phyloP scores from a whole-genome alignment of 2,329 filamentous ascomycete genomes.

The Phaeomoniella chlamydospora region DNA sequence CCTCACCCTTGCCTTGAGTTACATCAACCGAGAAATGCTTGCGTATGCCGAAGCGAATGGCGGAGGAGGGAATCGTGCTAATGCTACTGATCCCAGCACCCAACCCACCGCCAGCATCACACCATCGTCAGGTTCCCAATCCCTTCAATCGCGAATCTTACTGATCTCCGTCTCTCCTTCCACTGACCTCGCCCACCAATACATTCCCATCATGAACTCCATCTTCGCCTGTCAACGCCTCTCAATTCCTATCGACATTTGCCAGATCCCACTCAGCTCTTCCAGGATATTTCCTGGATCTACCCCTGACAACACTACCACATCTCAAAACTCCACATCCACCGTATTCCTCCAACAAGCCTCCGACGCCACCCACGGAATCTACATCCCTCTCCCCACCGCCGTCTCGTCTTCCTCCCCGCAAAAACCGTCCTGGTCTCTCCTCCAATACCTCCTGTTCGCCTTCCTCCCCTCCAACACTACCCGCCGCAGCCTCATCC shows the following conservation, averaged over 20 bases:
- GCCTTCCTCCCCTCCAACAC: conserved; percentile 66
- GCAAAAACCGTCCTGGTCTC: conserved; percentile 41
- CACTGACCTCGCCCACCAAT: conserved; percentile 73
- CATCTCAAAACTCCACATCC: conserved; percentile 5
- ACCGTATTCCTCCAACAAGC: conserved; percentile 93
- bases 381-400: conserved; percentile 45
- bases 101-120: conserved; percentile 21
- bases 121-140: conserved; percentile 12
- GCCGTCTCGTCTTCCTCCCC: neutral
- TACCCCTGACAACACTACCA: conserved; percentile 1
- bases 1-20: conserved; percentile 72
- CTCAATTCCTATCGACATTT: conserved; percentile 79
- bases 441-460: conserved; percentile 91
- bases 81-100: conserved; percentile 13
- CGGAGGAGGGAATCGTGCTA: conserved; percentile 16
- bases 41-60: conserved; percentile 45
- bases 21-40: conserved; percentile 73
- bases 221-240: conserved; percentile 90
- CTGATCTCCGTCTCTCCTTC: conserved; percentile 83
- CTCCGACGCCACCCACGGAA: conserved; percentile 54
- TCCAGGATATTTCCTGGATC: neutral
- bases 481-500: conserved; percentile 50
- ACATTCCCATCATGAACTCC: conserved; percentile 96
- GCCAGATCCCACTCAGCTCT: conserved; percentile 43
- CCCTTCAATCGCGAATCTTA: conserved; percentile 68